Evolutionary conservation across 768 basidiomycete species (phyloP), one percentile per base, ranked within the genome.

Genomic region (Hygrophorus russula): DNA sequence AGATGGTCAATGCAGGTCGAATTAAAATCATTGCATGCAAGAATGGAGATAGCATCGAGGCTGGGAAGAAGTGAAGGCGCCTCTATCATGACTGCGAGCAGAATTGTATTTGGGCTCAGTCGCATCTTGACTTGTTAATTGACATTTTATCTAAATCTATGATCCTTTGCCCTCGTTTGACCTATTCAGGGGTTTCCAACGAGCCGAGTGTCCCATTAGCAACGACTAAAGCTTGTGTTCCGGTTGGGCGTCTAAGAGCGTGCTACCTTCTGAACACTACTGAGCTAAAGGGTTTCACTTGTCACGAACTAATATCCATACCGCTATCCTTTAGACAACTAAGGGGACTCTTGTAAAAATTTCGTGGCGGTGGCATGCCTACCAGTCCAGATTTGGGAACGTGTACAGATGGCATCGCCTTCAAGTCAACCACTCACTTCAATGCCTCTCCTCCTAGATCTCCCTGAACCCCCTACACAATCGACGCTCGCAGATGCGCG

Each of bases 21-120:
- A 89, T 96, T 63, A 96, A 97, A 71, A 97, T 99, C 47, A 92
- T 99, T 50, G 94, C 96, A 4, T 97, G 94, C 70, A 98, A 97
- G 74, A 88, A 87, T 56, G 89, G 86, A 28, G 90, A 92, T 51
- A 86, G 82, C 13, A 78, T 87, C 36, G 85, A 89, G 53, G 74
- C 79, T 17, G 78, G 76, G 45, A 91, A 87, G 72, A 88, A 88
- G 65, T 86, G 58, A 41, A 17, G 9, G 11, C 5, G 2, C 9
- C 7, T 7, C 4, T 24, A 7, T 24, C 36, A 8, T 7, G 7
- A 24, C 24, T 7, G 24, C 24, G 24, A 24, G 24, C 24, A 24
- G 24, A 24, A 3, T 24, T 24, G 24, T 24, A 24, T 7, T 24
- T 24, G 24, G 24, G 7, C 24, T 24, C 24, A 24, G 24, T 24